A percentile compares a stretch with the other conserved stretches of the same genome.
These are phyloP conservation scores for Gaertneriomyces semiglobifer DNA, from an alignment of 192 early-diverging fungal species.

Conservation along the genomic window DNA sequence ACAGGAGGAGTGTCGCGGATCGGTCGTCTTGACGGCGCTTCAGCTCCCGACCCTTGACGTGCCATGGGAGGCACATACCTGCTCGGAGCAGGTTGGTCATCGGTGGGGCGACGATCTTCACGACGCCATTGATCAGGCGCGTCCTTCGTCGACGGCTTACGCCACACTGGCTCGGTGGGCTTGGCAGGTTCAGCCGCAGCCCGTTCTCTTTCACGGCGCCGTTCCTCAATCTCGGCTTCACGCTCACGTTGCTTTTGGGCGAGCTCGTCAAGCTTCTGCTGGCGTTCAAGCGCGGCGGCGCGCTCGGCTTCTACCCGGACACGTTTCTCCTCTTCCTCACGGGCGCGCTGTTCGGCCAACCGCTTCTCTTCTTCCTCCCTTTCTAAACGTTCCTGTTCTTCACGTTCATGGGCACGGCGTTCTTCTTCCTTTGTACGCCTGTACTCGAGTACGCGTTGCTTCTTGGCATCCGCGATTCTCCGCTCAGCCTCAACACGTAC, in stretches of 20 bases:
- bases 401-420: constrained; percentile 24
- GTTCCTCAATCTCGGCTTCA: constrained; percentile 29
- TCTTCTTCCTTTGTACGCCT: constrained; percentile 54
- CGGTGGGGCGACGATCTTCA: not conserved
- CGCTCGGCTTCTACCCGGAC: constrained; percentile 23
- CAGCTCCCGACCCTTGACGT: too few species aligned
- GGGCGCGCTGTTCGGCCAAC: not conserved
- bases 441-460: constrained; percentile 60
- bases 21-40: too few species aligned
- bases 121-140: constrained; percentile 4
- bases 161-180: not conserved
- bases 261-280: constrained; percentile 25
- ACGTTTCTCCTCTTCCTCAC: constrained; percentile 1
- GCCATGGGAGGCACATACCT: too few species aligned
- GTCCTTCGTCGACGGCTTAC: not conserved
- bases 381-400: constrained; percentile 31
- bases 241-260: constrained; percentile 26
- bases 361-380: constrained; percentile 22
- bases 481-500: constrained; percentile 53
- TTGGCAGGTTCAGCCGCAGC: constrained; percentile 6
- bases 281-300: constrained; percentile 30
- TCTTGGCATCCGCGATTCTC: constrained; percentile 71
- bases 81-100: not conserved
- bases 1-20: too few species aligned
- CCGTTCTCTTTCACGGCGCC: constrained; percentile 12